These are phyloP conservation scores for Lavandula angustifolia DNA, from an alignment of 257 asterid genomes.

Conservation along the genomic window DNA sequence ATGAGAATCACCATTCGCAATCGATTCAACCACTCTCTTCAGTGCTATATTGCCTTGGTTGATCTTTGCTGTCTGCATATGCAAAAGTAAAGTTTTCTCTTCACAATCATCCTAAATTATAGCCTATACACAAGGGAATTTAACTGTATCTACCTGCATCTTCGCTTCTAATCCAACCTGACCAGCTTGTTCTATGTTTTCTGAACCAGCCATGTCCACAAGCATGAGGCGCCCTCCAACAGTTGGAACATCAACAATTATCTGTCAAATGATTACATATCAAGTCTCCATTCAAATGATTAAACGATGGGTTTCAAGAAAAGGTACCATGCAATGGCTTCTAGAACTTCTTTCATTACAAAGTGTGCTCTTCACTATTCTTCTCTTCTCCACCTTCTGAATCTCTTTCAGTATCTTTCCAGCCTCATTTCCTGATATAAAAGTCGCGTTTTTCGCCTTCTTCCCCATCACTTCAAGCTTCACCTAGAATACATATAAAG, in stretches of 20 bases:
- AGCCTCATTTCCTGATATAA: constrained; percentile 86
- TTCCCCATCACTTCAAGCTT: constrained; percentile 91
- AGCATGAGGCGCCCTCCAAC: constrained; percentile 97
- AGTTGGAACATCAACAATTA: constrained; percentile 89
- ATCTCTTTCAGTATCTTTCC: constrained; percentile 86
- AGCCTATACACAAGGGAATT: background rate
- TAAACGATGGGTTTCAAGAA: background rate
- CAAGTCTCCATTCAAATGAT: background rate
- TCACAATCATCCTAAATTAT: background rate
- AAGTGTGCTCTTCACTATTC: constrained; percentile 82
- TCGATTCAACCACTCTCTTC: constrained; percentile 93
- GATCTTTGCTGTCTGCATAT: constrained; percentile 81
- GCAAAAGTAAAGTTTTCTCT: background rate
- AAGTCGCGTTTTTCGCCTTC: constrained; percentile 85
- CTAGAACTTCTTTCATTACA: constrained; percentile 95
- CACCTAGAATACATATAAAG: constrained; percentile 39
- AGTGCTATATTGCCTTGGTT: constrained; percentile 90
- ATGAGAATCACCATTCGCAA: constrained; percentile 94
- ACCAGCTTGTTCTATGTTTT: constrained; percentile 97
- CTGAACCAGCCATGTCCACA: constrained; percentile 99
- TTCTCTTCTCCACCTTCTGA: constrained; percentile 91
- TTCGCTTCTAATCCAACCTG: constrained; percentile 89
- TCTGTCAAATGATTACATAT: constrained; percentile 3
- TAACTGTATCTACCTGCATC: constrained; percentile 61
- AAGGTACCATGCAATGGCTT: constrained; percentile 90